Evolutionary conservation across 495 filamentous ascomycete species (phyloP), one percentile per base, ranked within the genome.

Genomic region (Immersiella caudata): DNA sequence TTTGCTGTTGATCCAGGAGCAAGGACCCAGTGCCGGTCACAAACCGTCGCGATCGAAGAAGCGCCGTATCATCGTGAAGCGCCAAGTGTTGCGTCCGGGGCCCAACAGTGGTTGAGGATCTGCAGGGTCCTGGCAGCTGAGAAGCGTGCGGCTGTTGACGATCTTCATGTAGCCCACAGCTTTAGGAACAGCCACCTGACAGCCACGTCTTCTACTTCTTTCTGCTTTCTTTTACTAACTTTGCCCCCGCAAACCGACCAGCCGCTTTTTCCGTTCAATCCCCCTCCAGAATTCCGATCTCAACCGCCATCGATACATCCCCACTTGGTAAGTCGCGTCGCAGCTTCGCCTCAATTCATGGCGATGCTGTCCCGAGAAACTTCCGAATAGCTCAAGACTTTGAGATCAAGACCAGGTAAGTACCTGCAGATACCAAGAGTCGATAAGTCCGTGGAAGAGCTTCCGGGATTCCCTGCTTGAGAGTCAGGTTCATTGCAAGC

Each of bases 11-110:
- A 59, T 33, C 56, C 25, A 8, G 9, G 27, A 9, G 7, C 56
- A 59, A 1, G 8, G 21, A 1, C 52, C 1, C 21, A 22, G 16
- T 24, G 56, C n/a, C 25, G 56, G 33, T 59, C 56, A 2, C 18
- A 14, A 59, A 33, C 6, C 56, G 14, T 33, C 56, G 56, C 56
- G 25, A 35, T 59, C 26, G 56, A 59, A 22, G 26, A 59, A 59
- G 2, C 26, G 16, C 9, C 1, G 56, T 20, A n/a, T 33, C 56
- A 59, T 59, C 56, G 56, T 5, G 18, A 22, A 25, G 2, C 25
- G 56, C 56, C 56, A 59, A 35, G 56, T 14, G 22, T 22, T 2
- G 25, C n/a, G n/a, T 2, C 25, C 24, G 25, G 27, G 11, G 56
- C n/a, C 26, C 24, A 20, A 22, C 18, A 4, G 56, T 24, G 26